Evolutionary conservation across 495 filamentous ascomycete species (phyloP).

Genomic region (Friedmanniomyces endolithicus): DNA sequence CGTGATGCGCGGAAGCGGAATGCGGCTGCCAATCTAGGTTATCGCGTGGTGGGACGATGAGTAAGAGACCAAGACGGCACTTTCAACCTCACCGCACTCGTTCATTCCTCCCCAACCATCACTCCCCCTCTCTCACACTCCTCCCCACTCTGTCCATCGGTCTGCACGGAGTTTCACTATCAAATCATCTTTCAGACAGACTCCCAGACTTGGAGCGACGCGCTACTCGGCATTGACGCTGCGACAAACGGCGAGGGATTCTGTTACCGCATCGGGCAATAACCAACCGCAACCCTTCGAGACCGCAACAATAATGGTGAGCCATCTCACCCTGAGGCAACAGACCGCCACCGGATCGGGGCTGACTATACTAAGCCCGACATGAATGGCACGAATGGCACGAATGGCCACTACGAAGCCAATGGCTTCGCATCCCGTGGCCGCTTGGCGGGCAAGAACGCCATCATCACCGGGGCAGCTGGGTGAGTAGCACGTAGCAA

Average conservation of each 20-base stretch:
- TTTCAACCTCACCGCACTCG: no score
- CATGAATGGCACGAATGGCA: conserved; percentile 3
- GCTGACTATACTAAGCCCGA: background rate
- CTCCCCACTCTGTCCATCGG: no score
- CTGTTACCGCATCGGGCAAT: conserved; percentile 1
- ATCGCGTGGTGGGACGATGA: background rate
- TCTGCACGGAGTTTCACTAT: no score
- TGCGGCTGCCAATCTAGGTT: conserved; percentile 5
- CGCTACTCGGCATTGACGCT: background rate
- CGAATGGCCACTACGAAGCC: conserved; percentile 8
- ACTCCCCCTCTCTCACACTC: no score
- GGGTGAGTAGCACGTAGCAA: conserved; percentile 46
- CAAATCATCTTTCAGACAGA: no score
- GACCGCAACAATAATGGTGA: background rate
- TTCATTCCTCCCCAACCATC: no score
- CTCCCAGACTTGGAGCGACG: no score
- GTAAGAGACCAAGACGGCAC: no score
- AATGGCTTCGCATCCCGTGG: conserved; percentile 11
- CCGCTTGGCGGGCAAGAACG: conserved; percentile 81
- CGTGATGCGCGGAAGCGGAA: background rate
- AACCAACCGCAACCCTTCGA: background rate
- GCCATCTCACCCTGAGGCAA: background rate
- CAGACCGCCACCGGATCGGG: no score
- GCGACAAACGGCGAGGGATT: background rate
- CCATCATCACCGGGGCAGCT: conserved; percentile 83